Base-by-base conservation (phyloP, 2,329 filamentous ascomycete genomes). In the Thermoascus crustaceus region DNA sequence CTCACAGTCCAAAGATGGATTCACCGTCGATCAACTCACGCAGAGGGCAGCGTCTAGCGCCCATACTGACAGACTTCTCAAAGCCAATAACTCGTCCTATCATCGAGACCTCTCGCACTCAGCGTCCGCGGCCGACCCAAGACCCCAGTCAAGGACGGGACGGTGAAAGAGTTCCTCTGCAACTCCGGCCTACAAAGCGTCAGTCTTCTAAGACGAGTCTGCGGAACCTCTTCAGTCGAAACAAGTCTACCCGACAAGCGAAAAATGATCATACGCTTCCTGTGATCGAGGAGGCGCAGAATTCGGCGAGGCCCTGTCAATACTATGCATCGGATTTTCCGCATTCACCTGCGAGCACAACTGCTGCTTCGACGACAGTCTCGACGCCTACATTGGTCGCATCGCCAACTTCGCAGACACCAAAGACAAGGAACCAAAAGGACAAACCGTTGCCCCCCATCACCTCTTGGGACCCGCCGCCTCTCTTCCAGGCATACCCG, bases 401-500 rank as follows among this genome's bases (percentile, higher is more conserved):
- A 11, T 53, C 56, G 4, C 45, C 53, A 19, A 40, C 44, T 6
- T 10, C 30, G 10, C 30, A 24, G 7, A n/a, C 20, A 17, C 30
- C 45, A 5, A 52, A 42, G 21, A 39, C 47, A 8, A 46, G 40
- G 5, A 27, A 49, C 10, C 50, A 49, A 5, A 25, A 42, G 22
- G 32, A 32, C 4, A 58, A 55, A 7, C 32, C 43, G 2, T 26
- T 43, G 2, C 43, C 44, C 7, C 43, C 43, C n/a, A 46, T 35
- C 47, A 56, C 49, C 38, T 52, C 48, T 48, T 85, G 79, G 79
- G 73, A 76, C 37, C 74, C 80, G 10, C 84, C 85, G 5, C 84
- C 86, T 2, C 65, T 95, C 8, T 93, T 88, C 57, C 83, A 94
- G 56, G 86, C 85, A 8, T 94, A 87, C 54, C 82, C 85, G 0